Evolutionary conservation across 345 rosid species (phyloP).

Genomic region (Gossypium anomalum): DNA sequence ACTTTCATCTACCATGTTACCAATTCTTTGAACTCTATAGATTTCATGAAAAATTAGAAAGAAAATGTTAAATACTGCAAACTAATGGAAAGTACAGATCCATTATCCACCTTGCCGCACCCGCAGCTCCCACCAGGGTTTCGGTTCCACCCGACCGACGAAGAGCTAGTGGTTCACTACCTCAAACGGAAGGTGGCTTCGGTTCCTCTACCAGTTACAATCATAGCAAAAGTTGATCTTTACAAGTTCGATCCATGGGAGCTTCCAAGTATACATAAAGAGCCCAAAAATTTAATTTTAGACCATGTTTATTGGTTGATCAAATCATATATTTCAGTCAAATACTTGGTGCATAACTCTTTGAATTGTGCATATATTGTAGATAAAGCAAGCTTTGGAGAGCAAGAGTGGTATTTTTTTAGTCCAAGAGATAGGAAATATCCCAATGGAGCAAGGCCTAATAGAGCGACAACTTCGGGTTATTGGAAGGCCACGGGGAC

Average conservation of each 20-base stretch:
- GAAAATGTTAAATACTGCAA: not conserved
- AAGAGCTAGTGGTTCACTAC: constrained; percentile 65
- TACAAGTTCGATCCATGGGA: constrained; percentile 82
- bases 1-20: not conserved
- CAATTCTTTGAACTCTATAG: not conserved
- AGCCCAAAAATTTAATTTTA: not conserved
- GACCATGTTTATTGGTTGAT: not conserved
- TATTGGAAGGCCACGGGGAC: constrained; percentile 76
- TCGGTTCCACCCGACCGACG: constrained; percentile 69
- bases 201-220: constrained; percentile 54
- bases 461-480: constrained; percentile 67
- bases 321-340: not conserved
- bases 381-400: constrained; percentile 72
- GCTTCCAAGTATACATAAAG: constrained; percentile 42
- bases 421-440: constrained; percentile 66
- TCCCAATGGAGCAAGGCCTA: constrained; percentile 69
- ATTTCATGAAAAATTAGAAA: not conserved
- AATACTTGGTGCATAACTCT: not conserved
- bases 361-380: not conserved
- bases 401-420: constrained; percentile 77
- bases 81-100: constrained; percentile 41
- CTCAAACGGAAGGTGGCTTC: constrained; percentile 61
- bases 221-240: constrained; percentile 66
- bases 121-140: constrained; percentile 47
- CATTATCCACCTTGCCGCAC: constrained; percentile 30